A percentile compares a stretch with the other conserved stretches of the same genome.
Evolutionary conservation across 495 filamentous ascomycete genomes (phyloP).

Genomic region (Trichoderma asperelloides): DNA sequence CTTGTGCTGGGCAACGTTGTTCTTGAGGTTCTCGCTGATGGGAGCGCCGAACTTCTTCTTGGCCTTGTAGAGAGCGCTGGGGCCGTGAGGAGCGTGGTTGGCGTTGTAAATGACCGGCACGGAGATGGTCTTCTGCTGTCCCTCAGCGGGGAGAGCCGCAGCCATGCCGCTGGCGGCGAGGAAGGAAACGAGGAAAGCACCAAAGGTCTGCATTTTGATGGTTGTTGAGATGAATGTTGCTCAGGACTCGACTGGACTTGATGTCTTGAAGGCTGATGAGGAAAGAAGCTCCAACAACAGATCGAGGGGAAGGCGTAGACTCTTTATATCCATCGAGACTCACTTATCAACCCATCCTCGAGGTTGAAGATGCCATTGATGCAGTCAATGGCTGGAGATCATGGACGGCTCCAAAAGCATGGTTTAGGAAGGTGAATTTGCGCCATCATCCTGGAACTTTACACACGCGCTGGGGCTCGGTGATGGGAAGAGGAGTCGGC

Average conservation of each 20-base stretch:
- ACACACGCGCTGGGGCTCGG: neutral
- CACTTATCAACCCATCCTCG: neutral
- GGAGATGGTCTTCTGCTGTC: constrained; percentile 27
- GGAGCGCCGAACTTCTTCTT: constrained; percentile 49
- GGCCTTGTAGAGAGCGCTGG: constrained; percentile 44
- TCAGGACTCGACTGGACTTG: neutral
- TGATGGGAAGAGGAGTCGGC: constrained; percentile 3
- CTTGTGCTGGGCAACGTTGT: constrained; percentile 21
- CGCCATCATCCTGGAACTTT: neutral
- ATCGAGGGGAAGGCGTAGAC: neutral
- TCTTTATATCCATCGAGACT: constrained; percentile 2
- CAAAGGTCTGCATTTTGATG: constrained; percentile 13
- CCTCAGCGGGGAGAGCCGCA: constrained; percentile 15
- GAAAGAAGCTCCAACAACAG: constrained; percentile 4
- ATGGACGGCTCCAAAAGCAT: neutral
- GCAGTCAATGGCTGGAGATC: neutral
- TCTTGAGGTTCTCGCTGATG: constrained; percentile 25
- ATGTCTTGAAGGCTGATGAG: constrained; percentile 8
- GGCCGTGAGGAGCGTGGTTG: constrained; percentile 38
- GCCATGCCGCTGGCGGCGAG: constrained; percentile 37
- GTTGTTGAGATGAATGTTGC: neutral
- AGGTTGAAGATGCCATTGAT: neutral
- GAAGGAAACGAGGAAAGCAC: constrained; percentile 16
- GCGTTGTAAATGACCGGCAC: constrained; percentile 44
- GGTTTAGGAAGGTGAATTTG: neutral